Conservation (phyloP, 345 rosid genomes). For the Noccaea caerulescens region DNA sequence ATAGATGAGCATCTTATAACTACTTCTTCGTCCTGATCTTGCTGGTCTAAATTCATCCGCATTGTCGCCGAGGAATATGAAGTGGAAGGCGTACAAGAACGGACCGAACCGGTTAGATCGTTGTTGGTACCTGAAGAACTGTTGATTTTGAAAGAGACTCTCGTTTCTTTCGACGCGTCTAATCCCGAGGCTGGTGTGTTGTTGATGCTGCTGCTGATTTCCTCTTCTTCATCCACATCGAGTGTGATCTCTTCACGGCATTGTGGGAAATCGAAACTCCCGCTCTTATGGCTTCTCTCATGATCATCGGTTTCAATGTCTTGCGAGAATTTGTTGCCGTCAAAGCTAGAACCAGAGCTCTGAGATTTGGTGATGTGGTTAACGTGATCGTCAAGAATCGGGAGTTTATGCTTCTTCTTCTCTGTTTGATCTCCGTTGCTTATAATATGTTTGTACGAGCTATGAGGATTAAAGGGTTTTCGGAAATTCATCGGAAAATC, state of each 20-base stretch:
- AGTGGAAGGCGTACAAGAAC: slow-evolving; percentile 30
- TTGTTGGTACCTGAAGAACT: slow-evolving; percentile 38
- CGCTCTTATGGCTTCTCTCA: neutral
- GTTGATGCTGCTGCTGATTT: slow-evolving; percentile 25
- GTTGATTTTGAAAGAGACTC: slow-evolving; percentile 60
- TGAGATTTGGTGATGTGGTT: neutral
- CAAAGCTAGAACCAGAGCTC: slow-evolving; percentile 13
- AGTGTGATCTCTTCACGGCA: slow-evolving; percentile 57
- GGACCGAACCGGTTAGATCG: slow-evolving; percentile 23
- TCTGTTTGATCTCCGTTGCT: slow-evolving; percentile 19
- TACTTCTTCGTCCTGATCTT: slow-evolving; percentile 39
- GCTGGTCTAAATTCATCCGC: slow-evolving; percentile 38
- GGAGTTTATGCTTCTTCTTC: slow-evolving; percentile 44
- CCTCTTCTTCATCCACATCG: slow-evolving; percentile 72
- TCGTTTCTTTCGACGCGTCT: slow-evolving; percentile 44
- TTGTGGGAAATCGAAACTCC: slow-evolving; percentile 43
- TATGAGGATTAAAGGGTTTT: slow-evolving; percentile 59
- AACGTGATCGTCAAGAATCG: slow-evolving; percentile 13
- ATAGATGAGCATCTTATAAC: slow-evolving; percentile 56
- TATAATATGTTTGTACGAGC: slow-evolving; percentile 48
- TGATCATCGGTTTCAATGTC: slow-evolving; percentile 27
- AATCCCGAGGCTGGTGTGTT: slow-evolving; percentile 8
- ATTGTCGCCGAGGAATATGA: slow-evolving; percentile 40
- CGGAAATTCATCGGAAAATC: slow-evolving; percentile 37
- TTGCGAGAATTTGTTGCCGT: slow-evolving; percentile 33